phyloP scores from a whole-genome alignment of 768 basidiomycete genomes.

The Serendipita vermifera region DNA sequence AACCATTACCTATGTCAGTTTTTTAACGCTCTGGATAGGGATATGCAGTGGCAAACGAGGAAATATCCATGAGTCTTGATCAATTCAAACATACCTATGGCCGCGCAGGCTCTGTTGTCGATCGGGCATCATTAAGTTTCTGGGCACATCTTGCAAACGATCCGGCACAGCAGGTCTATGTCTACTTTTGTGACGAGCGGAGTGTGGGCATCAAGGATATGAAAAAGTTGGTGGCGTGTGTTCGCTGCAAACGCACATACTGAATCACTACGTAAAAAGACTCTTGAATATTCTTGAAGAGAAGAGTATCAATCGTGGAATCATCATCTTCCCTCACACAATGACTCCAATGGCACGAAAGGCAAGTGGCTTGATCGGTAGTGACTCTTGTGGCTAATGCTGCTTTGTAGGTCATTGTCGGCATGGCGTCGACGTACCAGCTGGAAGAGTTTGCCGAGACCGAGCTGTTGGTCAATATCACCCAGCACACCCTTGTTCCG shows the following conservation, averaged over 20 bases:
- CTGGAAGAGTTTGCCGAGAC: slow-evolving; percentile 96
- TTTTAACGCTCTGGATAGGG: too few species aligned
- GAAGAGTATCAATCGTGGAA: slow-evolving; percentile 76
- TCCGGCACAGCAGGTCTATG: slow-evolving; percentile 67
- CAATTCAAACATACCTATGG: slow-evolving; percentile 66
- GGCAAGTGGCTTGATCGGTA: slow-evolving; percentile 30
- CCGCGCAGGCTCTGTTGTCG: slow-evolving; percentile 31
- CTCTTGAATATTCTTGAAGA: slow-evolving; percentile 83
- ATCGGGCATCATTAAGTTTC: slow-evolving; percentile 83
- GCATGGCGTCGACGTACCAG: slow-evolving; percentile 73
- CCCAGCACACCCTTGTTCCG: slow-evolving; percentile 89
- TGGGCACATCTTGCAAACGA: slow-evolving; percentile 62
- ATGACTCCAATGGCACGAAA: slow-evolving; percentile 97
- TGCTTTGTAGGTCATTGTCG: slow-evolving; percentile 64
- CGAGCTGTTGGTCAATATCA: slow-evolving; percentile 94
- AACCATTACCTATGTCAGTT: too few species aligned
- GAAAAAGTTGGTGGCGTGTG: slow-evolving; percentile 59
- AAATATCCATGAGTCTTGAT: slow-evolving; percentile 76
- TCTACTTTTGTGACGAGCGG: slow-evolving; percentile 92
- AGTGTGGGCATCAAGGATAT: slow-evolving; percentile 96
- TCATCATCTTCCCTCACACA: slow-evolving; percentile 89
- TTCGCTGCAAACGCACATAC: not conserved
- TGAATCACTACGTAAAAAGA: slow-evolving; percentile 29
- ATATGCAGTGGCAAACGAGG: slow-evolving; percentile 86
- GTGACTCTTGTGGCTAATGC: not conserved